Conservation (phyloP, 139 green algal species). For the Choricystis sp. region DNA sequence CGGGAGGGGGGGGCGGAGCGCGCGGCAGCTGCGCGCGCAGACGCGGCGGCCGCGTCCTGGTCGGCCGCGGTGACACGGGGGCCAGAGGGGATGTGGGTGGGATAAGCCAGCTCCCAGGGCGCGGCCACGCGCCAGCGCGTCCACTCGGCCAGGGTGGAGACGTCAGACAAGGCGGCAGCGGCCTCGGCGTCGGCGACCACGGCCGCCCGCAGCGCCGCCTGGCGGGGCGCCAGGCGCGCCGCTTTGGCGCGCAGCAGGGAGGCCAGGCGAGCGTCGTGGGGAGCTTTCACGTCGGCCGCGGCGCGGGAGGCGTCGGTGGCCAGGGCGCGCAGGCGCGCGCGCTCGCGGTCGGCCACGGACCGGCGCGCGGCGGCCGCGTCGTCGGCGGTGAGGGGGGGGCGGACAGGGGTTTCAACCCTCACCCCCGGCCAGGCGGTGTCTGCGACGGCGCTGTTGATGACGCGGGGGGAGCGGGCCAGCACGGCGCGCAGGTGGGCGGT, state of each 20-base stretch:
- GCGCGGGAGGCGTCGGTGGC: neutral
- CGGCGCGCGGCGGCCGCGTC: too few relatives aligned
- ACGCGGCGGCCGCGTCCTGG: neutral
- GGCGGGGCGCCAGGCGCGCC: slow-evolving; percentile 3
- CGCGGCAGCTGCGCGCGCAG: neutral
- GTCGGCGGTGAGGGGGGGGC: neutral
- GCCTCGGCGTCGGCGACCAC: neutral
- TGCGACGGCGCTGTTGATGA: neutral
- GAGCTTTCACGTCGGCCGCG: neutral
- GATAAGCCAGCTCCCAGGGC: neutral
- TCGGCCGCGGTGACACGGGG: neutral
- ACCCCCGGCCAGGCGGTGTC: neutral
- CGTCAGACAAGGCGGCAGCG: neutral
- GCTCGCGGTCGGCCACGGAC: neutral
- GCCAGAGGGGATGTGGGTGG: neutral
- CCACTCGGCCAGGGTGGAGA: slow-evolving; percentile 9
- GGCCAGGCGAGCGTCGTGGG: neutral
- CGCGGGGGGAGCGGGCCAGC: too few relatives aligned
- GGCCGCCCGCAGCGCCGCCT: slow-evolving; percentile 3
- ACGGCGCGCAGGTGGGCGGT: neutral
- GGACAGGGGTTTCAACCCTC: neutral
- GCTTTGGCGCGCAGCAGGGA: slow-evolving; percentile 6
- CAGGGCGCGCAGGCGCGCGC: neutral
- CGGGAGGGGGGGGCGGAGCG: neutral
- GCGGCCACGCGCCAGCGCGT: slow-evolving; percentile 2